Evolutionary conservation across 2,329 filamentous ascomycete genomes (phyloP).

Genomic region (Talaromyces atroroseus): DNA sequence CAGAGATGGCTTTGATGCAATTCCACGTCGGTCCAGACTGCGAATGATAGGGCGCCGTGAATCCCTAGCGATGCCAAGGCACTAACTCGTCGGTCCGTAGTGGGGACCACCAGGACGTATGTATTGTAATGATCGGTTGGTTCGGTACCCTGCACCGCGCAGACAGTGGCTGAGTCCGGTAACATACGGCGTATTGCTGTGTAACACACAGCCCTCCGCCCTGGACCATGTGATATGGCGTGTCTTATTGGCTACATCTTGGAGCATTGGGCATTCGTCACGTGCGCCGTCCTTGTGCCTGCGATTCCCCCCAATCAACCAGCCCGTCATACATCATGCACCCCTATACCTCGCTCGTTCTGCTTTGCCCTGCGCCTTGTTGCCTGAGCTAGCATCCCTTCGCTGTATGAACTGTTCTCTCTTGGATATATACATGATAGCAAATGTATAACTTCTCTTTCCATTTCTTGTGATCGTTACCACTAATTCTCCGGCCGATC

Average conservation of each 20-base stretch:
- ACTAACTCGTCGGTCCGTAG: constrained; percentile 1
- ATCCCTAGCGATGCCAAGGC: neutral
- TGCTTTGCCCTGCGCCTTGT: neutral
- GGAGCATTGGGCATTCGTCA: constrained; percentile 10
- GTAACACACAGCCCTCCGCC: neutral
- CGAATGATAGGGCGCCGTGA: neutral
- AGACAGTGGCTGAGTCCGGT: neutral
- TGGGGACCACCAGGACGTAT: neutral
- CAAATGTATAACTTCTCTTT: neutral
- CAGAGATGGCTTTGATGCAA: neutral
- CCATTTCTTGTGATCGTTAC: neutral
- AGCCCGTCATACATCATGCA: neutral
- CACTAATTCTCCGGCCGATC: neutral
- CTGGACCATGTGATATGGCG: neutral
- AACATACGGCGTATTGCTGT: neutral
- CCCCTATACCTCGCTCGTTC: neutral
- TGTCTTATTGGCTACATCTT: neutral
- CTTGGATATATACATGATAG: neutral
- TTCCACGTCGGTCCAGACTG: neutral
- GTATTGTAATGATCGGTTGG: neutral
- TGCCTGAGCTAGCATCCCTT: neutral
- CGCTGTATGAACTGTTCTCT: neutral
- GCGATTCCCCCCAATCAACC: neutral
- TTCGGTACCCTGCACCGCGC: neutral
- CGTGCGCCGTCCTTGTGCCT: constrained; percentile 6